Evolutionary conservation across 257 asterid species (phyloP), one percentile per base, ranked within the genome.

Genomic region (Anisodus tanguticus): DNA sequence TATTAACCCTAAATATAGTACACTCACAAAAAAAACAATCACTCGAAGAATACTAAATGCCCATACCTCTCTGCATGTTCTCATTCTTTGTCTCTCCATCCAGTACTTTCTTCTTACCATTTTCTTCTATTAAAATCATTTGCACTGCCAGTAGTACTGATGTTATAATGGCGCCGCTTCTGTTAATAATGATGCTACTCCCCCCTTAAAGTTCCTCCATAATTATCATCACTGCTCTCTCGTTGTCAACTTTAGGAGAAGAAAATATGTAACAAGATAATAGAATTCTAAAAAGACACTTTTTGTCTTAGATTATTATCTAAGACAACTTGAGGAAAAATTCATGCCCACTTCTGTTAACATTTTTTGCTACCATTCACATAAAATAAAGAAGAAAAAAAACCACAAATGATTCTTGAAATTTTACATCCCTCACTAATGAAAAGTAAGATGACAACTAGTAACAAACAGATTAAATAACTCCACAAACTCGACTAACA

Each of bases 381-480:
- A 77, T 77, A 51, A 77, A 77, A 76, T 53, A 76, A 53, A 53
- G 62, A 76, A 31, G 35, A 31, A 31, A 1, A 55, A n/a, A 81
- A 82, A 58, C 86, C 79, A 82, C 67, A 88, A 86, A 86, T 80
- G 79, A 82, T 86, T 78, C 89, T 85, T 83, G 79, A 86, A 76
- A 86, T 85, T 81, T 81, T 85, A 86, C 91, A 88, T 84, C 82
- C 87, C 87, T 84, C 84, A 71, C 81, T 83, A 49, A 74, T 17
- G 26, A 59, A 16, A 59, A 59, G 81, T 43, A 8, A 57, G 9
- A 4, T 19, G 9, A 47, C 35, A 31, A 31, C 54, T 31, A 31
- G 35, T 8, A 41, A 22, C 2, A 67, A 51, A 4, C 16, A 82
- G 58, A 58, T 85, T 81, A 35, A 85, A 54, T 81, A 62, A 85